Evolutionary conservation across 352 stramenopile species (phyloP).

Genomic region (Pythium plurisporium): DNA sequence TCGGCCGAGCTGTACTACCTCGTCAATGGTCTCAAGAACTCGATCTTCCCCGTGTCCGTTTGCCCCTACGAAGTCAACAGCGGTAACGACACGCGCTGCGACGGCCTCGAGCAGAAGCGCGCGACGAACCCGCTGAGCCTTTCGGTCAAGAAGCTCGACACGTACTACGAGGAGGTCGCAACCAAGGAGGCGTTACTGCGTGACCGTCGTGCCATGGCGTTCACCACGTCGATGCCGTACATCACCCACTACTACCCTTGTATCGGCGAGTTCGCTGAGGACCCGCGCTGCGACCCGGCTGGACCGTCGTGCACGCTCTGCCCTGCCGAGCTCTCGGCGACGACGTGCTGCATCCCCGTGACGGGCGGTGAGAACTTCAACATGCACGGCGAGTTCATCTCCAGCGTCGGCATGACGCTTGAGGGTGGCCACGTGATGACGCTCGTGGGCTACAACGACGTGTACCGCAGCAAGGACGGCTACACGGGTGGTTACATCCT

Average conservation of each 20-base stretch:
- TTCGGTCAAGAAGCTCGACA: constrained; percentile 44
- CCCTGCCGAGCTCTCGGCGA: constrained; percentile 38
- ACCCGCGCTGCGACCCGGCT: constrained; percentile 50
- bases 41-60: constrained; percentile 45
- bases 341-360: constrained; percentile 55
- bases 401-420: constrained; percentile 38
- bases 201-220: constrained; percentile 39
- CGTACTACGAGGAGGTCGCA: constrained; percentile 29
- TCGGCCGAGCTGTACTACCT: constrained; percentile 46
- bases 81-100: constrained; percentile 46
- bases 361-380: constrained; percentile 44
- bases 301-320: constrained; percentile 48
- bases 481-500: constrained; percentile 66
- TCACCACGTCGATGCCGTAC: constrained; percentile 53
- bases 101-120: constrained; percentile 36
- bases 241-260: constrained; percentile 64
- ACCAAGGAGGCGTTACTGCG: constrained; percentile 44
- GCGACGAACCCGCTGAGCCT: constrained; percentile 43
- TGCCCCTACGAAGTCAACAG: constrained; percentile 41
- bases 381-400: constrained; percentile 67
- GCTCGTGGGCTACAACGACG: constrained; percentile 65
- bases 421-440: constrained; percentile 69
- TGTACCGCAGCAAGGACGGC: constrained; percentile 54
- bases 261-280: constrained; percentile 37
- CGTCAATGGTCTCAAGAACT: constrained; percentile 43